Conservation (phyloP, 306 rosid species). For the Urtica urens region DNA sequence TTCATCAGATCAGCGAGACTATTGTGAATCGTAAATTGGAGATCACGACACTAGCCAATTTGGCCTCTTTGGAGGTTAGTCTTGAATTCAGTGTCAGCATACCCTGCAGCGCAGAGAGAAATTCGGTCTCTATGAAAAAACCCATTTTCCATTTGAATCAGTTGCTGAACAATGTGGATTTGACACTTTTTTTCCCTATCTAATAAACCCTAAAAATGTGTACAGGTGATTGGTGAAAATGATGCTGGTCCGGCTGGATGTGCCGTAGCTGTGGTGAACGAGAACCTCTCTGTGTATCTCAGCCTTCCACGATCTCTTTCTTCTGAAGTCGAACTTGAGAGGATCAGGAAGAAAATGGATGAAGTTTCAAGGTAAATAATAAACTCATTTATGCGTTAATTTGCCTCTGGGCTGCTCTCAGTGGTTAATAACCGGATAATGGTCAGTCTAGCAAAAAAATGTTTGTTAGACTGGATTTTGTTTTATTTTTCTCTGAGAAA, state of each 20-base stretch:
- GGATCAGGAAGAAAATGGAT: constrained; percentile 29
- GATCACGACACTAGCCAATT: constrained; percentile 65
- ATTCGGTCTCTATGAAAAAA: too few relatives aligned
- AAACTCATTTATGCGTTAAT: not conserved
- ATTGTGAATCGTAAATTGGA: constrained; percentile 38
- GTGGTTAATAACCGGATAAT: too few relatives aligned
- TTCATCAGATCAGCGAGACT: constrained; percentile 15
- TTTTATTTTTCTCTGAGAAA: too few relatives aligned
- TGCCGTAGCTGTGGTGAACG: constrained; percentile 32
- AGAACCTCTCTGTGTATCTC: constrained; percentile 35
- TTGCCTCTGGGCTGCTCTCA: not conserved
- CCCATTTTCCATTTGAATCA: too few relatives aligned
- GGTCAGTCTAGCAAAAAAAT: too few relatives aligned
- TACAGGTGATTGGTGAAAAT: constrained; percentile 28
- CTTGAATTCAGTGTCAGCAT: too few relatives aligned
- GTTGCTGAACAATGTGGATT: too few relatives aligned
- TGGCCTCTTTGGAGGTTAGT: constrained; percentile 51
- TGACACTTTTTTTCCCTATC: too few relatives aligned
- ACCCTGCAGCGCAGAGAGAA: too few relatives aligned
- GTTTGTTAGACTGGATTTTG: too few relatives aligned
- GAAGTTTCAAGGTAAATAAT: constrained; percentile 36
- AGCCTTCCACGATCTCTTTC: constrained; percentile 32
- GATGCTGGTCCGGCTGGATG: constrained; percentile 34
- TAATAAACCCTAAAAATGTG: not conserved
- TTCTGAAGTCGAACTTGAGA: constrained; percentile 38